Evolutionary conservation across 2,329 filamentous ascomycete genomes (phyloP), one percentile per base, ranked within the genome.

Genomic region (Albifimbria verrucaria): DNA sequence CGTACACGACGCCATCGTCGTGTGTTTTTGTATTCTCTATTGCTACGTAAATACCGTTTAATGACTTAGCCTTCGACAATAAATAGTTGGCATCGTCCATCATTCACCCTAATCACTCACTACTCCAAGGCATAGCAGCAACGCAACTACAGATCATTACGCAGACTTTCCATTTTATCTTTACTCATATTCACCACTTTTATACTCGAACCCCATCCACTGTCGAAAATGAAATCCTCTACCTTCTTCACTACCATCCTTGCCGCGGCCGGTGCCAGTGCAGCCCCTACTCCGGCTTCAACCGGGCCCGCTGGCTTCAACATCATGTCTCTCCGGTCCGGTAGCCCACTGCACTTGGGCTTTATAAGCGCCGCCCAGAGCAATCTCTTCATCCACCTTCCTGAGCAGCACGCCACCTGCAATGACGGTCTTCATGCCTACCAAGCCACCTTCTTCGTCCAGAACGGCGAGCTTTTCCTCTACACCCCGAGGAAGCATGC

Each of bases 391-490:
- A 63, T 81, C 56, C 69, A 74, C 51, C 64, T 76, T 24, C 57
- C 68, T 6, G 59, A 65, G 21, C 77, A 82, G 63, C 70, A 74
- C 58, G 79, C 81, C 47, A 67, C 67, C 26, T 86, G 83, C 68
- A 66, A 74, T 59, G 66, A 68, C 39, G 63, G 62, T 23, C 55
- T 63, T n/a, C 59, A 68, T 42, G 67, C 74, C 55, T 10, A 25
- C 22, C 66, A 61, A 32, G 82, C 80, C 49, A 80, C 75, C 41
- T 82, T 86, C 67, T 68, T 69, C 58, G 66, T 84, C 58, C 49
- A 72, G 39, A 68, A 78, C 45, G 70, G 69, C 46, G 70, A 70
- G 44, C 72, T 83, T 24, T 76, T 65, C 63, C 74, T 86, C 28
- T 82, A 73, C 54, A 68, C 57, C 25, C 67, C 68, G 23, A n/a